Evolutionary conservation across 805 yeast species (phyloP), one percentile per base, ranked within the genome.

Genomic region (Schwanniomyces pseudopolymorphus): DNA sequence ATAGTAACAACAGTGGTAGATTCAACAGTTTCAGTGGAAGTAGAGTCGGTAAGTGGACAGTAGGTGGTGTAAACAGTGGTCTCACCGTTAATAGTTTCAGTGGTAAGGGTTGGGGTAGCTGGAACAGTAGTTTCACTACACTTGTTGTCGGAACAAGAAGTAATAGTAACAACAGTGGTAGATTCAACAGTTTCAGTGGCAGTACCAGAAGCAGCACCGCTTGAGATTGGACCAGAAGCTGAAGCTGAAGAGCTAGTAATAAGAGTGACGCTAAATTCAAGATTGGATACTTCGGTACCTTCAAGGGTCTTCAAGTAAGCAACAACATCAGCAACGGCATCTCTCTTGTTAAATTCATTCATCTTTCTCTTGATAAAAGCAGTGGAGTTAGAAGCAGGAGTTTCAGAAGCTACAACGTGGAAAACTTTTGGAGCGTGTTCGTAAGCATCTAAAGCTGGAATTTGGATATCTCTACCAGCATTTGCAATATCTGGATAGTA

Each of bases 361-460:
- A 67, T 61, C 67, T 75, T 68, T 59, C 59, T 70, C 61, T 69
- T 69, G 59, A 69, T 56, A 31, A 70, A 70, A 48, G 67, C 64
- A 52, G 75, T 67, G 33, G 75, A 69, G 67, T 71, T 71, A 27
- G 67, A 51, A 33, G 62, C 57, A 40, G 72, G 68, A 13, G 56
- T 40, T 51, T 58, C 44, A 28, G 56, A 56, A 13, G 46, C 52
- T 49, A 59, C 65, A 41, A 70, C 67, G 39, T 61, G 66, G 67
- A 42, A 67, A 31, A 64, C 48, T 16, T 66, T 58, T 46, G 55
- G 40, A 36, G 39, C 25, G 5, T 26, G 17, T 39, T 54, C 58
- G 58, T 55, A 66, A 46, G 69, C 54, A 25, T 36, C 42, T 17
- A 19, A 56, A 46, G 76, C 76, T 48, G 74, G 68, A 44, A 67